Conservation (phyloP, 129 eudicot species). For the Deinandra increscens region DNA sequence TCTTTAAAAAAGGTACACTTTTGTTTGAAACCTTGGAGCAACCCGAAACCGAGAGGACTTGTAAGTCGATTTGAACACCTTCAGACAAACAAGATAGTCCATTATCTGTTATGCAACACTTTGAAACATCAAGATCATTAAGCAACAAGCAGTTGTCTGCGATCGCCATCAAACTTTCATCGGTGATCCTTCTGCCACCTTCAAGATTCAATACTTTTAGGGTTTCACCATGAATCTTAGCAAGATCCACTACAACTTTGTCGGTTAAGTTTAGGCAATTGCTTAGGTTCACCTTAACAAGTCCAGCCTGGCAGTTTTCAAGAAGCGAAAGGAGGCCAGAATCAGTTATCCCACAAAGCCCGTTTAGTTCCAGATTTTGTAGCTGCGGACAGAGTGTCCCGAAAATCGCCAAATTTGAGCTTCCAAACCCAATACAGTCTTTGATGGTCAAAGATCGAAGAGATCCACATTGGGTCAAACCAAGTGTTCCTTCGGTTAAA, state of each 20-base stretch:
- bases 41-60: conserved; percentile 79
- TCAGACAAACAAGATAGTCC: conserved; percentile 61
- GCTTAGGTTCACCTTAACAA: conserved; percentile 66
- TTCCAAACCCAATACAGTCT: conserved; percentile 71
- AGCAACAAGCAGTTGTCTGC: conserved; percentile 60
- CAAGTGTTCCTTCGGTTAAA: conserved; percentile 31
- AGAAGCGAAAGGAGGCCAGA: conserved; percentile 55
- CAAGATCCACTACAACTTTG: conserved; percentile 45
- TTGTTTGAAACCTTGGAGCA: conserved; percentile 73
- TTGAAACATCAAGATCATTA: conserved; percentile 77
- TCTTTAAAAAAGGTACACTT: conserved; percentile 50
- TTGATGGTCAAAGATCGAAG: conserved; percentile 68
- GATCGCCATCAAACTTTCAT: conserved; percentile 58
- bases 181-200: conserved; percentile 72
- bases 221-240: conserved; percentile 66
- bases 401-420: conserved; percentile 51
- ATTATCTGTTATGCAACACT: conserved; percentile 64
- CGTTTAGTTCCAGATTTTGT: conserved; percentile 70
- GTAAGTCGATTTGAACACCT: conserved; percentile 50
- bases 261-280: conserved; percentile 68
- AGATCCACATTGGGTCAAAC: conserved; percentile 56
- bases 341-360: conserved; percentile 70
- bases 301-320: conserved; percentile 56
- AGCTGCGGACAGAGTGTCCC: conserved; percentile 74
- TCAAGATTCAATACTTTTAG: conserved; percentile 70